A percentile compares a stretch with the other conserved stretches of the same genome.
Evolutionary conservation across 2,329 filamentous ascomycete species (phyloP).

Genomic region (Cercospora canescens): DNA sequence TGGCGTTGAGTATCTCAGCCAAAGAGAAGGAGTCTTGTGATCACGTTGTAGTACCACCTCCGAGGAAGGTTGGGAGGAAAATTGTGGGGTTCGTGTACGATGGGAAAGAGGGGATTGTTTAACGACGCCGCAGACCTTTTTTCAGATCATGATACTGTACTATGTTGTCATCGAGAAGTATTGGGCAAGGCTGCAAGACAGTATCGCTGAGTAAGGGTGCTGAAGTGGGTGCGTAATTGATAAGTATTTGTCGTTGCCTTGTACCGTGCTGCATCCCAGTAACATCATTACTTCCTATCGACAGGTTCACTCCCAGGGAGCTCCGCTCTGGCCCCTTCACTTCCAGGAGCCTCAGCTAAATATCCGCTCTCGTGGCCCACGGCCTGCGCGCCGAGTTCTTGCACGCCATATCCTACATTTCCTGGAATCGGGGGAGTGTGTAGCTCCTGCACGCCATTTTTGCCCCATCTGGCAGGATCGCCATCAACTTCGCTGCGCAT

Average conservation of each 20-base stretch:
- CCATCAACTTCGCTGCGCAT: conserved; percentile 8
- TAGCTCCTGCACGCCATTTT: conserved; percentile 3
- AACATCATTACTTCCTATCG: not conserved
- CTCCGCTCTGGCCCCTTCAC: conserved; percentile 11
- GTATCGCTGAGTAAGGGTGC: no score
- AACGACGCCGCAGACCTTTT: no score
- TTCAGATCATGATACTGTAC: no score
- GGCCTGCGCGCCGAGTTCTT: conserved; percentile 2
- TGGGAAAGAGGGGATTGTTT: conserved; percentile 31
- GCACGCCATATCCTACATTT: not conserved
- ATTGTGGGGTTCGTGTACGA: conserved; percentile 36
- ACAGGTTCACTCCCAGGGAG: conserved; percentile 2
- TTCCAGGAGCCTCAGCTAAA: conserved; percentile 13
- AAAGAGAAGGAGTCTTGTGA: conserved; percentile 25
- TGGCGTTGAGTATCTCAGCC: conserved; percentile 26
- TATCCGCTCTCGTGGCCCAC: conserved; percentile 9
- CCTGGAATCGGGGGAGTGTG: not conserved
- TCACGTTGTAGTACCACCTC: conserved; percentile 34
- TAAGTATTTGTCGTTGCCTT: not conserved
- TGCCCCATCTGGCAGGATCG: conserved; percentile 9
- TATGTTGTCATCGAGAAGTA: no score
- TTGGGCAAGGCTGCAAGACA: no score
- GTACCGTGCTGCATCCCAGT: not conserved
- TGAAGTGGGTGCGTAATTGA: not conserved
- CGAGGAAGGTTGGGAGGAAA: conserved; percentile 34